phyloP scores from a whole-genome alignment of 768 basidiomycete species.

The Rossbeevera mucosa region DNA sequence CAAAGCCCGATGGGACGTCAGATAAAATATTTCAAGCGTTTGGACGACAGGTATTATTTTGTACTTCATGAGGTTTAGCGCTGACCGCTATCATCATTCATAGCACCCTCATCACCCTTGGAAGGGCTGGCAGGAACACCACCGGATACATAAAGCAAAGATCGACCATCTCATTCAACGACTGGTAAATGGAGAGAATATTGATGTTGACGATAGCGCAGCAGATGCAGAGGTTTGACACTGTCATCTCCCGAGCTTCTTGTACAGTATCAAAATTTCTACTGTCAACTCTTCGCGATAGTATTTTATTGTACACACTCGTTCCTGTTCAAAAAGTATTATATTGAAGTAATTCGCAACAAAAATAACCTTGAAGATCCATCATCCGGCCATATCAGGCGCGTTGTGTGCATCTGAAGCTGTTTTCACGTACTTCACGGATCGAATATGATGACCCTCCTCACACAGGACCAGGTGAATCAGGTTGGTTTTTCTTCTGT shows the following conservation, averaged over 20 bases:
- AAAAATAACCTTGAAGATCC: background rate
- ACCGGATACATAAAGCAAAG: constrained; percentile 81
- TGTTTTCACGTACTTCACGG: background rate
- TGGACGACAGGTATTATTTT: constrained; percentile 53
- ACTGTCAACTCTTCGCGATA: background rate
- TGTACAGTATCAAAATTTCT: constrained; percentile 6
- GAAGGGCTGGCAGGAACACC: constrained; percentile 94
- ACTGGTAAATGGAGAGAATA: constrained; percentile 53
- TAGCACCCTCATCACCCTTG: constrained; percentile 87
- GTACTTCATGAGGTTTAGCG: background rate
- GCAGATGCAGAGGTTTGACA: constrained; percentile 27
- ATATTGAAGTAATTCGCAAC: constrained; percentile 1
- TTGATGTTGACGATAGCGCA: constrained; percentile 33
- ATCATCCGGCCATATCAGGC: background rate
- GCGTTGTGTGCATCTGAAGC: background rate
- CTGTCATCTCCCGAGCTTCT: background rate
- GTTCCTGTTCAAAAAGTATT: background rate
- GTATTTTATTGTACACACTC: constrained; percentile 12
- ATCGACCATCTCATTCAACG: constrained; percentile 75
- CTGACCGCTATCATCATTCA: constrained; percentile 1
- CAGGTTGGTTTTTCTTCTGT: constrained; percentile 36
- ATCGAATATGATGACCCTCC: constrained; percentile 26
- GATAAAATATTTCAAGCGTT: constrained; percentile 84
- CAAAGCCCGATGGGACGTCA: constrained; percentile 73
- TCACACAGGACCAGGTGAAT: constrained; percentile 54